Percentiles rank a stretch among this genome's conserved stretches.
These are phyloP conservation scores for Flaveria robusta DNA, from an alignment of 129 eudicot species.

Conservation along the genomic window DNA sequence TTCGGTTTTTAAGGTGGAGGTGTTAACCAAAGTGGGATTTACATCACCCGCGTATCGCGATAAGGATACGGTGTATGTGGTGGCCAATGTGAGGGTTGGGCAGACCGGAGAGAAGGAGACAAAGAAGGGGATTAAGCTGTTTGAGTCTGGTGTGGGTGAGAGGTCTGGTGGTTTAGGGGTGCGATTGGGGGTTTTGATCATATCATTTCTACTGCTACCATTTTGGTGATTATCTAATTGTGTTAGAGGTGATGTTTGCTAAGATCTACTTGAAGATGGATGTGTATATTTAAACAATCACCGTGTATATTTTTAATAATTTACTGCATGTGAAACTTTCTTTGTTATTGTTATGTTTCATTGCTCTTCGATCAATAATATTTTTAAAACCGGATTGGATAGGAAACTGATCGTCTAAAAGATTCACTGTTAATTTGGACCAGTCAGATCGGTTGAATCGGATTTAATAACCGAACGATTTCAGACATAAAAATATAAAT, in stretches of 20 bases:
- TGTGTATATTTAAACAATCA: neutral
- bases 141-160: conserved; percentile 26
- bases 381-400: too few relatives aligned
- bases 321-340: neutral
- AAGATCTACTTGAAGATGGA: neutral
- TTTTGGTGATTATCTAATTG: conserved; percentile 18
- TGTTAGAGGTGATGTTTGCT: neutral
- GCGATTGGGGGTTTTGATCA: conserved; percentile 8
- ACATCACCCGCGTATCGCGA: conserved; percentile 36
- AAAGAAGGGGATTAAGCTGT: conserved; percentile 29
- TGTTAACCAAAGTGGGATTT: conserved; percentile 35
- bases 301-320: neutral
- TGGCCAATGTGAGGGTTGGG: conserved; percentile 33
- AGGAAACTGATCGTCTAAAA: too few relatives aligned
- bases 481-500: too few relatives aligned
- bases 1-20: conserved; percentile 33
- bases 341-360: neutral
- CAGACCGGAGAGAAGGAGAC: conserved; percentile 26
- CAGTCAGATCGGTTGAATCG: too few relatives aligned
- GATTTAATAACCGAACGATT: too few relatives aligned
- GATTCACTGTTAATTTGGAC: too few relatives aligned
- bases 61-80: conserved; percentile 16
- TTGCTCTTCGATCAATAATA: too few relatives aligned
- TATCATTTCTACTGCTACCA: conserved; percentile 25
- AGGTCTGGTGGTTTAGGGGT: neutral